phyloP scores from a whole-genome alignment of 2,329 filamentous ascomycete species.

The Penicillium brasilianum region DNA sequence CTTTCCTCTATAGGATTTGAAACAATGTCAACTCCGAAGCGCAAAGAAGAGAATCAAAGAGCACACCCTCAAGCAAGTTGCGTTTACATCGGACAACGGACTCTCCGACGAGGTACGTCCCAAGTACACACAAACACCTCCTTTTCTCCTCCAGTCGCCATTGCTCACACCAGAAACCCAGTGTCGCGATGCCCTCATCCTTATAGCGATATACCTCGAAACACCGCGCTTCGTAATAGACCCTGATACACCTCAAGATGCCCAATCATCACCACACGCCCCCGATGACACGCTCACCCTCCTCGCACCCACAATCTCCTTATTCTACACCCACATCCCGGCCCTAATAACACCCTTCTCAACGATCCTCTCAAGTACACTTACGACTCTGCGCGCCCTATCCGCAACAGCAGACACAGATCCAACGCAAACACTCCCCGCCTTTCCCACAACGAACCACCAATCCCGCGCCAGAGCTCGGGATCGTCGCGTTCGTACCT shows the following conservation, averaged over 20 bases:
- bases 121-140: neutral
- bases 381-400: slow-evolving; percentile 34
- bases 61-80: slow-evolving; percentile 38
- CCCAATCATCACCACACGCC: slow-evolving; percentile 11
- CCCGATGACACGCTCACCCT: slow-evolving; percentile 37
- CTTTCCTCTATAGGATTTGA: slow-evolving; percentile 39
- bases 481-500: slow-evolving; percentile 31
- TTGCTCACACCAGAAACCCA: slow-evolving; percentile 19
- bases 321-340: slow-evolving; percentile 41
- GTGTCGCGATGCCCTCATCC: slow-evolving; percentile 42
- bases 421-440: neutral
- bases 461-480: slow-evolving; percentile 27
- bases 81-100: slow-evolving; percentile 39
- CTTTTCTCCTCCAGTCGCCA: neutral
- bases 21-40: slow-evolving; percentile 37
- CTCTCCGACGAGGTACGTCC: slow-evolving; percentile 42
- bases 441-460: slow-evolving; percentile 14
- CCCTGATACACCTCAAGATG: slow-evolving; percentile 22
- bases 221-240: slow-evolving; percentile 32
- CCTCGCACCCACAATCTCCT: slow-evolving; percentile 42
- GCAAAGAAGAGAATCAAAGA: slow-evolving; percentile 43
- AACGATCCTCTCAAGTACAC: slow-evolving; percentile 29
- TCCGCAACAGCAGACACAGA: neutral
- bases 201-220: slow-evolving; percentile 47
- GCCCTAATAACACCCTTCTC: slow-evolving; percentile 34